Evolutionary conservation across 2,329 filamentous ascomycete genomes (phyloP).

Genomic region (Zymoseptoria passerinii): DNA sequence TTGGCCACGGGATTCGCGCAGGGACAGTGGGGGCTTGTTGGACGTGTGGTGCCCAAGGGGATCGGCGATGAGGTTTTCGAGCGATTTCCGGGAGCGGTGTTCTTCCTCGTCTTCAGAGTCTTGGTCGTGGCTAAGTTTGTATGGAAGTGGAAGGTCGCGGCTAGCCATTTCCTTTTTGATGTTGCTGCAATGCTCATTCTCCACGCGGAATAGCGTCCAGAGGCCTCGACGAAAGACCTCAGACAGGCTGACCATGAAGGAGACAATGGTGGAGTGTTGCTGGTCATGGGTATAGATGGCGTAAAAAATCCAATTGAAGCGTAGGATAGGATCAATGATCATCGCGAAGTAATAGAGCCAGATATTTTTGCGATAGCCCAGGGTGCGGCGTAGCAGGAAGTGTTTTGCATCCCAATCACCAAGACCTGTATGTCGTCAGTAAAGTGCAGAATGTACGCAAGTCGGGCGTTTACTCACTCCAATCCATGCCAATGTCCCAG

Average conservation of each 20-base stretch:
- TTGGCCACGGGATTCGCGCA: background rate
- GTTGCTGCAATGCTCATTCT: conserved; percentile 95
- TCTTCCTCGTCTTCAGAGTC: background rate
- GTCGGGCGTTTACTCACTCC: conserved; percentile 34
- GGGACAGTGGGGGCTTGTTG: background rate
- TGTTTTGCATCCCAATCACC: conserved; percentile 62
- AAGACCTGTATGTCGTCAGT: conserved; percentile 35
- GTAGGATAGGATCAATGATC: conserved; percentile 70
- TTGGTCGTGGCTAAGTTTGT: conserved; percentile 8
- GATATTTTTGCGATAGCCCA: conserved; percentile 62
- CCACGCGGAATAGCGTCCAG: conserved; percentile 88
- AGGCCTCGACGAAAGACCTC: conserved; percentile 80
- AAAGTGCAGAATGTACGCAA: background rate
- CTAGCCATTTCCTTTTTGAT: conserved; percentile 43
- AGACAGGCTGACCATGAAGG: conserved; percentile 67
- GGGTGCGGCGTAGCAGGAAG: conserved; percentile 60
- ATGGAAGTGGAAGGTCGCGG: conserved; percentile 13
- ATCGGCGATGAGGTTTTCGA: background rate
- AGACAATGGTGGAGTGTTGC: conserved; percentile 75
- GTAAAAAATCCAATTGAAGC: conserved; percentile 94
- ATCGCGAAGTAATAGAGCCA: conserved; percentile 88
- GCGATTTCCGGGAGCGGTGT: background rate
- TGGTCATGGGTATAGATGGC: conserved; percentile 69
- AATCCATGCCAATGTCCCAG: conserved; percentile 97
- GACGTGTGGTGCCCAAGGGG: background rate